phyloP scores from a whole-genome alignment of 768 basidiomycete species.

The Boletus rufocinnamomeus region DNA sequence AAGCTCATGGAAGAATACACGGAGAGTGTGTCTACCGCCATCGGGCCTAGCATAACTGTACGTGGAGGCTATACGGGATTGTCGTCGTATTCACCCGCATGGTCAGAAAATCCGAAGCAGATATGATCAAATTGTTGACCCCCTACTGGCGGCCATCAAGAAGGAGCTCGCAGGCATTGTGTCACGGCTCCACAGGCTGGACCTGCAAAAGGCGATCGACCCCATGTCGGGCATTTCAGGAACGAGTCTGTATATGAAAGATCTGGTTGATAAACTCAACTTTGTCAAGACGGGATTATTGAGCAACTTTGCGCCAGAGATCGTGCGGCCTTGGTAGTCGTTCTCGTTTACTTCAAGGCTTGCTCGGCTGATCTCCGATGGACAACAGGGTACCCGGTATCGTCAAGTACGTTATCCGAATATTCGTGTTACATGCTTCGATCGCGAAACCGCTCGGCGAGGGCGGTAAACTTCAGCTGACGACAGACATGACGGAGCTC shows the following conservation, averaged over 20 bases:
- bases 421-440: slow-evolving; percentile 92
- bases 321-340: slow-evolving; percentile 70
- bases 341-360: not conserved
- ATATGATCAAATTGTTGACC: slow-evolving; percentile 62
- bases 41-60: slow-evolving; percentile 65
- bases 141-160: slow-evolving; percentile 65
- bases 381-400: slow-evolving; percentile 58
- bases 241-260: slow-evolving; percentile 82
- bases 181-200: slow-evolving; percentile 80
- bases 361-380: slow-evolving; percentile 3
- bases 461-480: slow-evolving; percentile 89
- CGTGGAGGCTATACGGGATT: slow-evolving; percentile 14
- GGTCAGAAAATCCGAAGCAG: slow-evolving; percentile 31
- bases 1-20: slow-evolving; percentile 28
- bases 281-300: slow-evolving; percentile 85
- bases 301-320: slow-evolving; percentile 71
- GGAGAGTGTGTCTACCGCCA: slow-evolving; percentile 48
- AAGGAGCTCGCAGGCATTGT: slow-evolving; percentile 82
- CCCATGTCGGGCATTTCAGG: slow-evolving; percentile 53
- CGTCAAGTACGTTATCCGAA: slow-evolving; percentile 77
- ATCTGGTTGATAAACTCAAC: slow-evolving; percentile 74
- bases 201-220: slow-evolving; percentile 74
- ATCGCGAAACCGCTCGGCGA: slow-evolving; percentile 91
- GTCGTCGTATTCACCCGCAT: slow-evolving; percentile 1
- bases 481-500: slow-evolving; percentile 94